A percentile compares a stretch with the other conserved stretches of the same genome.
Evolutionary conservation across 2,329 filamentous ascomycete species (phyloP).

Genomic region (Curvularia spicifera): DNA sequence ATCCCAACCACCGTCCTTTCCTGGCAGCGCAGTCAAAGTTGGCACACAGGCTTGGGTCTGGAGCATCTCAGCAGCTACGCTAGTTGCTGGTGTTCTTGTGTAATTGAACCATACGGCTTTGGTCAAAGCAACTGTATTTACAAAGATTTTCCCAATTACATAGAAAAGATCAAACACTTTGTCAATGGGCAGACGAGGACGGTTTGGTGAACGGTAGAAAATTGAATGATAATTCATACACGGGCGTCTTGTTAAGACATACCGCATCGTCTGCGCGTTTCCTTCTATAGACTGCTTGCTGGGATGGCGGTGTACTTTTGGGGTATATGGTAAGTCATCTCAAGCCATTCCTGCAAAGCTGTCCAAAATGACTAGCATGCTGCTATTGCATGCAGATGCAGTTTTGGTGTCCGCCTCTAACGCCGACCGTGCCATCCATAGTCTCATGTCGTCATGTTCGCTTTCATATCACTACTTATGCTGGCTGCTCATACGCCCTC

Average conservation of each 20-base stretch:
- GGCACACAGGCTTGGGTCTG: not conserved
- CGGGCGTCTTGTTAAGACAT: constrained; percentile 4
- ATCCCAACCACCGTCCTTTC: not conserved
- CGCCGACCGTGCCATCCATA: constrained; percentile 23
- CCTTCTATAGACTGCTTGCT: constrained; percentile 6
- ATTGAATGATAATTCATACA: constrained; percentile 5
- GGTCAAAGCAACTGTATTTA: not conserved
- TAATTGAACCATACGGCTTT: not conserved
- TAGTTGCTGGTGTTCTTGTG: not conserved
- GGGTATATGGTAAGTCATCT: constrained; percentile 25
- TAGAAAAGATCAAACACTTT: not conserved
- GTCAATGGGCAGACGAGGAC: not conserved
- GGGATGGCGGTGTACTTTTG: constrained; percentile 20
- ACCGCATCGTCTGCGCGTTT: constrained; percentile 4
- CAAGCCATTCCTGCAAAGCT: constrained; percentile 19
- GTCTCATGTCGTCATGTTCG: constrained; percentile 20
- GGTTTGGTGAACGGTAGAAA: not conserved
- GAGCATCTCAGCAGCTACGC: not conserved
- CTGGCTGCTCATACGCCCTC: constrained; percentile 48
- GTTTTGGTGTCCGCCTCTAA: constrained; percentile 21
- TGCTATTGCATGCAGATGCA: constrained; percentile 17
- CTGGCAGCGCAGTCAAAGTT: not conserved
- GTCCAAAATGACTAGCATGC: constrained; percentile 11
- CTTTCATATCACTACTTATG: constrained; percentile 32
- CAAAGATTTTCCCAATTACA: not conserved